Percentiles rank a stretch among this genome's conserved stretches.
Evolutionary conservation across 768 basidiomycete species (phyloP).

Genomic region (Jaapia argillacea): DNA sequence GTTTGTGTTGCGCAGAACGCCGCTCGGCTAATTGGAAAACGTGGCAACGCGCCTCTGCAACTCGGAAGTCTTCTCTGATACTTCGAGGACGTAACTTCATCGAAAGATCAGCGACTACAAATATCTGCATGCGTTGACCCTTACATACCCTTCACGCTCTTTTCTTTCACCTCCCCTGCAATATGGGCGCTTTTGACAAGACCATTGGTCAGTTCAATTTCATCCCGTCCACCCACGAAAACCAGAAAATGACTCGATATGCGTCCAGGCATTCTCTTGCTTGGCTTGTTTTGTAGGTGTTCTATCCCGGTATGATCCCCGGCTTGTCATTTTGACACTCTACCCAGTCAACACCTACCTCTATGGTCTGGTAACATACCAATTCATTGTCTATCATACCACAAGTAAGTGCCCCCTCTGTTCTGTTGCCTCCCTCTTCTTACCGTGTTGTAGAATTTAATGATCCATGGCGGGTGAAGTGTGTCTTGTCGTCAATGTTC

Average conservation of each 20-base stretch:
- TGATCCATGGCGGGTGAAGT: constrained; percentile 28
- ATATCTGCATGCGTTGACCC: no score
- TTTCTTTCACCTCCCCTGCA: background rate
- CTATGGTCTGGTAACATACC: constrained; percentile 32
- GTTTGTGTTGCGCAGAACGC: no score
- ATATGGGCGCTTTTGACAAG: background rate
- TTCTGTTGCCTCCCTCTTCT: constrained; percentile 4
- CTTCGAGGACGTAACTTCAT: no score
- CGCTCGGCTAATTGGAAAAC: no score
- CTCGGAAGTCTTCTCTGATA: no score
- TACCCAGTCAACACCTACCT: constrained; percentile 15
- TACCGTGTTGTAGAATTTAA: constrained; percentile 25
- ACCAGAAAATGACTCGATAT: background rate
- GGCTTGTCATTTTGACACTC: background rate
- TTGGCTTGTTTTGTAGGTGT: background rate
- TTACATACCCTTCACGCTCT: background rate
- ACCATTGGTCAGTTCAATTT: background rate
- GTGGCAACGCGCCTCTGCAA: no score
- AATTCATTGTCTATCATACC: constrained; percentile 30
- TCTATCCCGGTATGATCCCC: background rate
- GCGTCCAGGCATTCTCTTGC: background rate
- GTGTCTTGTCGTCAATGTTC: background rate
- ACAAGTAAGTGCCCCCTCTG: constrained; percentile 3
- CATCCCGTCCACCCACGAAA: background rate
- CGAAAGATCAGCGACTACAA: no score